phyloP scores from a whole-genome alignment of 305 asterid genomes.

The Ilex paraguariensis region DNA sequence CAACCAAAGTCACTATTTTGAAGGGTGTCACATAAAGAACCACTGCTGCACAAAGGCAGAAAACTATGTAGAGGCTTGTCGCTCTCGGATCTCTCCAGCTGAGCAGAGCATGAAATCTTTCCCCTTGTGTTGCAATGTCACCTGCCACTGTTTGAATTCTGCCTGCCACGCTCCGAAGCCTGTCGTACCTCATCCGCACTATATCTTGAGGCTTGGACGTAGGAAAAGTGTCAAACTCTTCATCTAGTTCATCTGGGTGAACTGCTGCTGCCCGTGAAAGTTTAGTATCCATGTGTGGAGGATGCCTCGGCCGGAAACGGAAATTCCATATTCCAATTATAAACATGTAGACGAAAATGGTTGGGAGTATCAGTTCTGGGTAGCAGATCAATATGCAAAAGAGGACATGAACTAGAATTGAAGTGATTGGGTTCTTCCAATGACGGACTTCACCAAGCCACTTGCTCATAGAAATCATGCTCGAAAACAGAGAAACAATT shows the following conservation, averaged over 20 bases:
- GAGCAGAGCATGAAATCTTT: slow-evolving; percentile 24
- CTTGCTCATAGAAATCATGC: slow-evolving; percentile 36
- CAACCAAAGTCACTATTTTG: slow-evolving; percentile 17
- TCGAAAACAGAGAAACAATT: slow-evolving; percentile 33
- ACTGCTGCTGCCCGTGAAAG: slow-evolving; percentile 54
- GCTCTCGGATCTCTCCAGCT: slow-evolving; percentile 37
- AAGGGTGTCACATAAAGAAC: slow-evolving; percentile 26
- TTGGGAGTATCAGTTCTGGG: slow-evolving; percentile 51
- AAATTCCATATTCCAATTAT: slow-evolving; percentile 47
- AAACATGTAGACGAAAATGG: slow-evolving; percentile 40
- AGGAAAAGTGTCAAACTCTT: slow-evolving; percentile 61
- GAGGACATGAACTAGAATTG: slow-evolving; percentile 39
- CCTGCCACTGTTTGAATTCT: slow-evolving; percentile 31
- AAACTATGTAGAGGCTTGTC: slow-evolving; percentile 22
- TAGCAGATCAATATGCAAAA: slow-evolving; percentile 40
- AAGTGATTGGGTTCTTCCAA: slow-evolving; percentile 53
- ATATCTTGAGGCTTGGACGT: slow-evolving; percentile 25
- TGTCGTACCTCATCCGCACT: slow-evolving; percentile 38
- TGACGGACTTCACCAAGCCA: slow-evolving; percentile 42
- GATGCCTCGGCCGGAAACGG: slow-evolving; percentile 36
- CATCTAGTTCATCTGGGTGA: slow-evolving; percentile 44
- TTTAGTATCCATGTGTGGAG: slow-evolving; percentile 55
- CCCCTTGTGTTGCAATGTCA: slow-evolving; percentile 34
- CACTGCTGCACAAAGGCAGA: slow-evolving; percentile 26
- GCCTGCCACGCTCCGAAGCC: slow-evolving; percentile 27